These are phyloP conservation scores for Acer negundo DNA, from an alignment of 345 rosid species.

Conservation along the genomic window DNA sequence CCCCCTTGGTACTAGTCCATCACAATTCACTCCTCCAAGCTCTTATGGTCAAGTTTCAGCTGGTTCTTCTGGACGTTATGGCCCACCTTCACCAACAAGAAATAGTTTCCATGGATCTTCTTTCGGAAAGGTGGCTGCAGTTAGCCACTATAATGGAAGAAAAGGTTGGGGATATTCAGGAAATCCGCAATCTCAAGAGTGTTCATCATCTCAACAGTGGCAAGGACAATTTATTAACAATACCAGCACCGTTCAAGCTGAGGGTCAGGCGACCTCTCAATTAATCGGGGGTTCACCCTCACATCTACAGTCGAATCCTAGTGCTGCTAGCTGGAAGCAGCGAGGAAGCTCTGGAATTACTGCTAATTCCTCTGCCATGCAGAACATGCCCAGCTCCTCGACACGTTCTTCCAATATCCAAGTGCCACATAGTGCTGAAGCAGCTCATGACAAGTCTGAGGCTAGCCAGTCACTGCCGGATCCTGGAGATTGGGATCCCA, in stretches of 20 bases:
- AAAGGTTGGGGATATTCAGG: constrained; percentile 78
- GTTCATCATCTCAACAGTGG: constrained; percentile 53
- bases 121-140: constrained; percentile 78
- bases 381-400: constrained; percentile 50
- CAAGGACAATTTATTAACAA: constrained; percentile 68
- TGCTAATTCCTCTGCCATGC: constrained; percentile 49
- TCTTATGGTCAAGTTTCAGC: constrained; percentile 60
- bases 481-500: constrained; percentile 99
- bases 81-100: constrained; percentile 92
- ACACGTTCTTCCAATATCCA: constrained; percentile 41
- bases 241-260: constrained; percentile 48
- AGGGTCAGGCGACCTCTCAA: constrained; percentile 45
- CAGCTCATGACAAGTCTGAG: constrained; percentile 53
- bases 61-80: constrained; percentile 95
- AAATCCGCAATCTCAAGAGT: constrained; percentile 70
- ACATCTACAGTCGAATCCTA: constrained; percentile 52
- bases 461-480: constrained; percentile 63
- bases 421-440: constrained; percentile 43
- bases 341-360: constrained; percentile 52
- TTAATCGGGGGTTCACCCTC: constrained; percentile 49
- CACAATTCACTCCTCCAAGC: constrained; percentile 91
- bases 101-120: constrained; percentile 92
- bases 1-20: constrained; percentile 96
- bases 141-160: constrained; percentile 79
- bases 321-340: constrained; percentile 53